Conservation (phyloP, 441 rosid genomes). For the Adansonia rubrostipa region DNA sequence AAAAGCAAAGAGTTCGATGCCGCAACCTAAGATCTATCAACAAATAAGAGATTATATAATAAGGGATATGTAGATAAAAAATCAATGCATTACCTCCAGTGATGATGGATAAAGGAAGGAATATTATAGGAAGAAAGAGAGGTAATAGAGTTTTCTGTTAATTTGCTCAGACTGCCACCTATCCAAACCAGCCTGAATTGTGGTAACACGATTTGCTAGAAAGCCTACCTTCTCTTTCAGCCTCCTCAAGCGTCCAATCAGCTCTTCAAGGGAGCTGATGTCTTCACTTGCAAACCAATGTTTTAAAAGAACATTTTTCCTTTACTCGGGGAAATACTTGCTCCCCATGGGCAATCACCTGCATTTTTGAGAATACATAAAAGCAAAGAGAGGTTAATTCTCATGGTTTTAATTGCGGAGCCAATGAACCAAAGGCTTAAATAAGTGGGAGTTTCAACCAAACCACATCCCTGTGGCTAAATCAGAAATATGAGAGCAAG, state of each 20-base stretch:
- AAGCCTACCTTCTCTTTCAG: constrained; percentile 94
- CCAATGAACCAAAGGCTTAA: neutral
- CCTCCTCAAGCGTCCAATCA: constrained; percentile 79
- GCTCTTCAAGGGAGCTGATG: constrained; percentile 70
- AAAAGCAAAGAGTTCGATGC: neutral
- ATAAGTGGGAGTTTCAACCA: constrained; percentile 9
- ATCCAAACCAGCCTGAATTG: constrained; percentile 87
- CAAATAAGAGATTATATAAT: neutral
- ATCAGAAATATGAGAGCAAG: neutral
- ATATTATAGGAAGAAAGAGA: constrained; percentile 88
- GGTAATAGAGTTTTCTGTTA: constrained; percentile 84
- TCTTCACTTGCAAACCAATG: constrained; percentile 78
- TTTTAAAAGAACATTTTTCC: constrained; percentile 79
- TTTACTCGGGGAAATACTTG: constrained; percentile 95
- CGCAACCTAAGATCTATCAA: neutral
- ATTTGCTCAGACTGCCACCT: constrained; percentile 98
- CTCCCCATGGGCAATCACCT: constrained; percentile 96
- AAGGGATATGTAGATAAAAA: neutral
- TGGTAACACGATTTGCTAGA: constrained; percentile 83
- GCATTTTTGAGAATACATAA: constrained; percentile 23
- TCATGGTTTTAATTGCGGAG: constrained; percentile 12
- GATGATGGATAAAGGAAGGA: constrained; percentile 87
- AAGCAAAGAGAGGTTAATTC: neutral
- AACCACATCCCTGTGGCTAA: neutral
- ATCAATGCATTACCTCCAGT: constrained; percentile 72